A percentile compares a stretch with the other conserved stretches of the same genome.
phyloP scores from a whole-genome alignment of 306 rosid species.

The Vachellia collinsii region DNA sequence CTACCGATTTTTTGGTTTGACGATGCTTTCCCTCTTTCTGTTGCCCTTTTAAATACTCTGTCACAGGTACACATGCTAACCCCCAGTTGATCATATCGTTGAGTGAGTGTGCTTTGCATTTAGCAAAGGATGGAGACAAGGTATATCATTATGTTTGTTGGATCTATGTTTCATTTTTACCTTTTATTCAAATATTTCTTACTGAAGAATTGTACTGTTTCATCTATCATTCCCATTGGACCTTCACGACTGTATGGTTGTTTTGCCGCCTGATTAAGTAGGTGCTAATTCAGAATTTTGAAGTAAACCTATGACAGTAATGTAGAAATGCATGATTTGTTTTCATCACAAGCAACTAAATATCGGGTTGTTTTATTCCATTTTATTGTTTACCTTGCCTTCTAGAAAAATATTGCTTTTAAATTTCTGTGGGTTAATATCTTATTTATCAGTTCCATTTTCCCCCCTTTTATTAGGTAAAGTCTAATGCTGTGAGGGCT shows the following conservation, averaged over 20 bases:
- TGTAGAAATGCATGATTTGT: not conserved
- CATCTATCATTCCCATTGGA: slow-evolving; percentile 7
- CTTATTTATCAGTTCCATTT: slow-evolving; percentile 13
- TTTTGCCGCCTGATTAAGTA: not conserved
- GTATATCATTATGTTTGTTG: slow-evolving; percentile 39
- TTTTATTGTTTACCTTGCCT: not conserved
- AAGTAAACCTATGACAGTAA: not conserved
- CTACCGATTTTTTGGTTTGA: slow-evolving; percentile 8
- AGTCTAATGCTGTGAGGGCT: slow-evolving; percentile 98
- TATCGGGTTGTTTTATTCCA: not conserved
- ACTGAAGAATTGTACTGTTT: slow-evolving; percentile 4
- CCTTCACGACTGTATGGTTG: not conserved
- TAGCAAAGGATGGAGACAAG: slow-evolving; percentile 93
- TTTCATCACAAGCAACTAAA: not conserved
- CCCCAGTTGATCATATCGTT: slow-evolving; percentile 56
- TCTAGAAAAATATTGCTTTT: not conserved
- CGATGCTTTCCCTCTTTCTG: not conserved
- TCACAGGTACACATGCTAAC: slow-evolving; percentile 53
- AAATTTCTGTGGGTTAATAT: not conserved
- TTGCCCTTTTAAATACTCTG: not conserved
- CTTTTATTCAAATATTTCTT: slow-evolving; percentile 18
- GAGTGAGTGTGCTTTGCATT: slow-evolving; percentile 73
- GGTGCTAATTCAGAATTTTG: not conserved
- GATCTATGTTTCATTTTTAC: slow-evolving; percentile 6
- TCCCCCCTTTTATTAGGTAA: slow-evolving; percentile 57